Percentiles rank a stretch among this genome's conserved stretches.
These are phyloP conservation scores for Oenanthe javanica DNA, from an alignment of 140 eudicot genomes.

Conservation along the genomic window DNA sequence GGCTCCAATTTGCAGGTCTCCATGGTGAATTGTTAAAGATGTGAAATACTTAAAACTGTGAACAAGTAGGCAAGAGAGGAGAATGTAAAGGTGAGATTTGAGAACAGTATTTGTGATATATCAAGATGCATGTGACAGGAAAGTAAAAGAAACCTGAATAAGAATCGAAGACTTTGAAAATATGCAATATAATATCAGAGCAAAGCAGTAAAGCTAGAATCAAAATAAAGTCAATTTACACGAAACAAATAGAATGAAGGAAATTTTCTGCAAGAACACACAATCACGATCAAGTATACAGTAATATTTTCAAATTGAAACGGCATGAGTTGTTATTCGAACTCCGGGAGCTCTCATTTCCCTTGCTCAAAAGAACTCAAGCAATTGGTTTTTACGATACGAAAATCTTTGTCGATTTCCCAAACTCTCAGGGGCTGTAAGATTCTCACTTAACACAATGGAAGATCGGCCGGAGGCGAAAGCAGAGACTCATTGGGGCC, in stretches of 20 bases:
- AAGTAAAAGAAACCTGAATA: not conserved
- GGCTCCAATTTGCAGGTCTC: not conserved
- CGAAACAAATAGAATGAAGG: not conserved
- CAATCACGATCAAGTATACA: not conserved
- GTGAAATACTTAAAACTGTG: too few species aligned
- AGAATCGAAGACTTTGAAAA: not conserved
- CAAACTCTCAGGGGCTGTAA: not conserved
- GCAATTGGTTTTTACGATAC: not conserved
- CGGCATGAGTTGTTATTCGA: not conserved
- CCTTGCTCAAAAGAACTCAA: not conserved
- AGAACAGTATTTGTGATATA: not conserved
- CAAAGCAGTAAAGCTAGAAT: not conserved
- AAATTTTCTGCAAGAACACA: not conserved
- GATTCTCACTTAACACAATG: slow-evolving; percentile 26
- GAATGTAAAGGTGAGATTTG: too few species aligned
- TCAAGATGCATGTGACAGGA: not conserved
- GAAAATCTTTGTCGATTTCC: not conserved
- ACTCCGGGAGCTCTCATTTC: not conserved
- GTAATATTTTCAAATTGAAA: not conserved
- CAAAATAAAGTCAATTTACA: not conserved
- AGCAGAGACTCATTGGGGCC: slow-evolving; percentile 45
- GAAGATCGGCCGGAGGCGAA: slow-evolving; percentile 53
- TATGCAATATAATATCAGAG: not conserved
- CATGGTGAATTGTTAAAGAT: not conserved
- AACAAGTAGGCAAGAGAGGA: too few species aligned